Base-by-base conservation (phyloP, 345 rosid species). In the Lumnitzera littorea region DNA sequence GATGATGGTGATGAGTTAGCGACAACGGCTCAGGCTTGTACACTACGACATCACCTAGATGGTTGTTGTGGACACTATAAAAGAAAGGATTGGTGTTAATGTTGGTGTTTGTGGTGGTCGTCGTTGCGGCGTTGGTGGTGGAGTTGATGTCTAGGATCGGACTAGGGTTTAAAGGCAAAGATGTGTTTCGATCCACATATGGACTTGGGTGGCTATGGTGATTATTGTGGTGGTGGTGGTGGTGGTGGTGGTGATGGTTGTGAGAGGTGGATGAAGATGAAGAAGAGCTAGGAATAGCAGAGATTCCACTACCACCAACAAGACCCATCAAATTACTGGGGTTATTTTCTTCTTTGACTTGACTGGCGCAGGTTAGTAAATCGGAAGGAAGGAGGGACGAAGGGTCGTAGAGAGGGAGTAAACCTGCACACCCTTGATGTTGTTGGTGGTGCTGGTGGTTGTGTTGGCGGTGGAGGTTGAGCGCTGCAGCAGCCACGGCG, bases 11-110 rank as follows among this genome's bases (percentile, higher is more conserved):
- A 23, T 68, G 72, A 27, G 66, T 56, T 16, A 61, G 58, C 24
- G 74, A 62, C 73, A 75, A 71, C 3, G 80, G 76, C 49, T 84
- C 88, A 0, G 86, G 84, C 60, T 77, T 84, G 48, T 73, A 84
- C n/a, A 78, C 71, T 2, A 76, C 71, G 10, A 79, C 79, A 58
- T 83, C 78, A 27, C 71, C 77, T 17, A 16, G 55, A 3, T 16
- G 25, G 9, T 70, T 62, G 27, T 77, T 63, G 51, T 58, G 50
- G 23, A 25, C 78, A 48, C 79, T 64, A 68, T 66, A 67, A 43
- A 57, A 79, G 3, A 75, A 63, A 50, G 53, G 13, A 56, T 47
- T 51, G 59, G 59, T 51, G 62, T 56, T 50, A 50, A 9, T 36
- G 43, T 36, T 27, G 27, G 53, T 60, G 57, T 48, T 55, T 23